phyloP scores from a whole-genome alignment of 129 eudicot genomes.

The Deinandra increscens region DNA sequence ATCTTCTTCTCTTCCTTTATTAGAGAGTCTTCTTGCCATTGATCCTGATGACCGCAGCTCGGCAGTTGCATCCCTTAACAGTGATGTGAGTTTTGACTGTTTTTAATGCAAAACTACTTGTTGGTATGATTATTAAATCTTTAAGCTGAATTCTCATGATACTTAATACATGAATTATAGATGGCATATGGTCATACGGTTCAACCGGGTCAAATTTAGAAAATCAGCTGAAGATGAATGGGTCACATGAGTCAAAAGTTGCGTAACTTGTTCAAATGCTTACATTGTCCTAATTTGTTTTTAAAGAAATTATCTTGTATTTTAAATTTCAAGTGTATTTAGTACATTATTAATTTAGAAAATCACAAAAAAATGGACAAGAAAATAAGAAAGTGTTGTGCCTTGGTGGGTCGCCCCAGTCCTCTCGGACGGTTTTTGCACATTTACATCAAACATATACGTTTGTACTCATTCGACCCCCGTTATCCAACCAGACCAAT shows the following conservation, averaged over 20 bases:
- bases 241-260: slow-evolving; percentile 13
- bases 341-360: neutral
- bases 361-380: neutral
- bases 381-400: neutral
- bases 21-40: slow-evolving; percentile 74
- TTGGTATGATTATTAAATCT: slow-evolving; percentile 2
- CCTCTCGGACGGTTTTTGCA: neutral
- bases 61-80: slow-evolving; percentile 67
- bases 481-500: neutral
- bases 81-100: slow-evolving; percentile 60
- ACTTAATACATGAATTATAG: neutral
- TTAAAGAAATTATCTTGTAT: neutral
- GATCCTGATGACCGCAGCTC: slow-evolving; percentile 78
- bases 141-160: neutral
- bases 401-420: neutral
- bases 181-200: neutral
- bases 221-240: neutral
- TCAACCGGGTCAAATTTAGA: slow-evolving; percentile 14
- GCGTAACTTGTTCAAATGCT: slow-evolving; percentile 1
- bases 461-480: neutral
- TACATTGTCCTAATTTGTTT: neutral
- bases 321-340: neutral
- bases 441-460: neutral
- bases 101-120: neutral
- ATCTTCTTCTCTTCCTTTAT: slow-evolving; percentile 67